A percentile compares a stretch with the other conserved stretches of the same genome.
phyloP scores from a whole-genome alignment of 2,329 filamentous ascomycete genomes.

The Massarina eburnea region DNA sequence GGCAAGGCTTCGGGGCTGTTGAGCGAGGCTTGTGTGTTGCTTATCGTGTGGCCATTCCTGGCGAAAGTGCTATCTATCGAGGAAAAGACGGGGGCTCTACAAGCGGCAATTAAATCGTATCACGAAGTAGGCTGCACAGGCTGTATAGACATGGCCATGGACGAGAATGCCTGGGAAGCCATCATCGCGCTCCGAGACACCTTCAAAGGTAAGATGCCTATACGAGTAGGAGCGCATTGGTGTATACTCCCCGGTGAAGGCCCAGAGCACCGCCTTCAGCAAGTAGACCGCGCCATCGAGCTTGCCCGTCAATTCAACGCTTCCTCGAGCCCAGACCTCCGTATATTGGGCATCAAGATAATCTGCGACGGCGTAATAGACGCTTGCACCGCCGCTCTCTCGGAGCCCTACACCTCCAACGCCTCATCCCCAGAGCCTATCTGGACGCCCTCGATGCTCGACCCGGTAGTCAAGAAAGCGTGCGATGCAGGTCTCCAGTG shows the following conservation, averaged over 20 bases:
- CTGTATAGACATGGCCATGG: conserved; percentile 62
- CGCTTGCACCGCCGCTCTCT: conserved; percentile 63
- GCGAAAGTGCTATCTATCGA: conserved; percentile 51
- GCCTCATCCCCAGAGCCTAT: conserved; percentile 53
- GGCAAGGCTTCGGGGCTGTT: conserved; percentile 56
- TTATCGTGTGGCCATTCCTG: conserved; percentile 58
- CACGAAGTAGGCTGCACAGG: conserved; percentile 57
- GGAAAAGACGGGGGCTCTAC: conserved; percentile 52
- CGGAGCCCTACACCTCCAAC: conserved; percentile 58
- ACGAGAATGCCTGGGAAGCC: conserved; percentile 57
- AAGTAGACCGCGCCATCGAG: conserved; percentile 56
- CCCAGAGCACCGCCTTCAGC: conserved; percentile 49
- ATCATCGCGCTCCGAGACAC: conserved; percentile 45
- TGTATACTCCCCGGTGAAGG: conserved; percentile 52
- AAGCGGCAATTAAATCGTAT: conserved; percentile 53
- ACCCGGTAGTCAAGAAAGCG: conserved; percentile 57
- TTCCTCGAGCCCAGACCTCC: conserved; percentile 49
- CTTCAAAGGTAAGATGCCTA: conserved; percentile 40
- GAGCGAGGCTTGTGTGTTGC: conserved; percentile 56
- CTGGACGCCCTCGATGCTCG: conserved; percentile 57
- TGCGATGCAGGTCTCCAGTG: conserved; percentile 59
- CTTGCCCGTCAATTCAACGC: conserved; percentile 50
- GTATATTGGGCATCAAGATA: conserved; percentile 64
- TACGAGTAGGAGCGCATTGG: conserved; percentile 61
- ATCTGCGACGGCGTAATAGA: conserved; percentile 68